A percentile compares a stretch with the other conserved stretches of the same genome.
Evolutionary conservation across 371 early-diverging fungal genomes (phyloP).

Genomic region (Lichtheimia hyalospora): DNA sequence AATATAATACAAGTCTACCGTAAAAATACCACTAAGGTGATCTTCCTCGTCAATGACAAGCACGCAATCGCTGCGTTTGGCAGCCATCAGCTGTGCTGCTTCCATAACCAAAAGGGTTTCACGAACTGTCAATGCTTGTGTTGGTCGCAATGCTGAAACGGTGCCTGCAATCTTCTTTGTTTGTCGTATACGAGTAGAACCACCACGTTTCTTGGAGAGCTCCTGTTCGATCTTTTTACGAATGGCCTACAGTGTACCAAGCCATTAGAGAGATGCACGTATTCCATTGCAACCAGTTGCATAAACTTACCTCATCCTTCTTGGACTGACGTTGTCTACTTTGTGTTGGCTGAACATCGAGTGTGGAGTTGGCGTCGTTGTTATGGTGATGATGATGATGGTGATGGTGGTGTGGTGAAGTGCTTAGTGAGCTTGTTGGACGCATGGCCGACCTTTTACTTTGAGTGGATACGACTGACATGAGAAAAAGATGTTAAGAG

Average conservation of each 20-base stretch:
- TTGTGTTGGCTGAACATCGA: background rate
- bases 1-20: slow-evolving; percentile 29
- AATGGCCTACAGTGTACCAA: slow-evolving; percentile 45
- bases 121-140: slow-evolving; percentile 88
- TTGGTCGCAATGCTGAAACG: slow-evolving; percentile 88
- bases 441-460: slow-evolving; percentile 11
- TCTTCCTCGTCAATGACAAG: slow-evolving; percentile 89
- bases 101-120: slow-evolving; percentile 88
- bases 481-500: slow-evolving; percentile 1
- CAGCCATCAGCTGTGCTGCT: slow-evolving; percentile 96
- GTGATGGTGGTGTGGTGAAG: background rate
- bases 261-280: no score
- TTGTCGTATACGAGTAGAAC: slow-evolving; percentile 32
- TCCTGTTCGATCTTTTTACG: slow-evolving; percentile 76
- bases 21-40: slow-evolving; percentile 92
- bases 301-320: slow-evolving; percentile 35
- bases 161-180: slow-evolving; percentile 73
- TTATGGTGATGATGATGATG: background rate
- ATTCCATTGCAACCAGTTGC: no score
- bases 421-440: slow-evolving; percentile 12
- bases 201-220: slow-evolving; percentile 60
- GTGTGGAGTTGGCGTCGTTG: background rate
- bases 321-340: slow-evolving; percentile 44
- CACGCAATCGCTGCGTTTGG: slow-evolving; percentile 92
- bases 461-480: slow-evolving; percentile 23